Evolutionary conservation across 1,284 basidiomycete genomes (phyloP), one percentile per base, ranked within the genome.

Genomic region (Sanghuangporus sanghuang): DNA sequence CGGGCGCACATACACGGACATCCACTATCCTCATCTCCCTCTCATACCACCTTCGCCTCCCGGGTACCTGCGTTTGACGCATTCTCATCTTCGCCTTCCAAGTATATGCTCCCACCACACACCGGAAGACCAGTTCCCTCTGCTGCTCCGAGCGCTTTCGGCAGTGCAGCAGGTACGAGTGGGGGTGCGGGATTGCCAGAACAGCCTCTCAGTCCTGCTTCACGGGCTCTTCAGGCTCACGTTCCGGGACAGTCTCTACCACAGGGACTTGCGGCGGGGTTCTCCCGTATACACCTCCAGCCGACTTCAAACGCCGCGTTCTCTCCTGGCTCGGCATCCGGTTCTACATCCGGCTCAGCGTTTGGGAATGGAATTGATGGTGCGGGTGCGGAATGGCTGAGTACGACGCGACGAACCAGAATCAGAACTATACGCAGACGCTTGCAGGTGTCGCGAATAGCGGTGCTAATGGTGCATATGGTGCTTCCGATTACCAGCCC

Each of bases 171-270:
- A 11, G 71, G 76, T 57, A 71, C 73, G 16, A 18, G 44, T 6
- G 44, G 16, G 44, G 44, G 44, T 46, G 21, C 44, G n/a, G 44
- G 44, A 1, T 6, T 11, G 8, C 69, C 67, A 21, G 70, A 69
- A 21, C 72, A 64, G n/a, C 73, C 76, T 1, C 71, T 87, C 3
- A 90, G 87, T 0, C 89, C 90, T 0, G 83, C 82, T 16, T 76
- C 87, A 21, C 81, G 86, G 18, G 90, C 89, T 1, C 75, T 91
- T 40, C 89, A 91, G 70, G 76, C 84, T 11, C 92, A 94, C 68
- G 91, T 91, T 0, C 92, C 92, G 0, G 92, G 92, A 0, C 92
- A 93, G 73, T 89, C 86, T 74, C 79, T 94, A n/a, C 92, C 93
- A 1, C 92, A 94, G 67, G 92, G 92, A 42, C 79, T 95, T 27